A percentile compares a stretch with the other conserved stretches of the same genome.
Evolutionary conservation across 169 alveolate species (phyloP).

Genomic region (Babesia bigemina): DNA sequence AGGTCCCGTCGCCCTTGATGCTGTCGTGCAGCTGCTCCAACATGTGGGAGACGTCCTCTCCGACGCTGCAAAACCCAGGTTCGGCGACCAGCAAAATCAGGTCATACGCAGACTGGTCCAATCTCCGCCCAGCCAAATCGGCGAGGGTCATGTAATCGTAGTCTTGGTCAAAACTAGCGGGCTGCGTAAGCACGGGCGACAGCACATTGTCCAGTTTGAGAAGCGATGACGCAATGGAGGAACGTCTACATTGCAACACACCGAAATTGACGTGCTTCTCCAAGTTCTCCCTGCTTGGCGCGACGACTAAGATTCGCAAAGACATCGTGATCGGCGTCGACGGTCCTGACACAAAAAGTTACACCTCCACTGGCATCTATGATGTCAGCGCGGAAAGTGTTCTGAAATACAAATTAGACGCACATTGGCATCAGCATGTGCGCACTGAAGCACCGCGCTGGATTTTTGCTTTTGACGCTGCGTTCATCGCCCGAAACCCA

Average conservation of each 20-base stretch:
- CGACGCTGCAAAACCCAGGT: slow-evolving; percentile 13
- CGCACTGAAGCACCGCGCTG: too few relatives aligned
- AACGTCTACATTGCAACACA: not conserved
- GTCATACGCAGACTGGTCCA: slow-evolving; percentile 18
- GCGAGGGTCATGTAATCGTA: slow-evolving; percentile 7
- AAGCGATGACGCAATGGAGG: slow-evolving; percentile 22
- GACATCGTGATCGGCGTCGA: not conserved
- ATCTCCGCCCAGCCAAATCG: not conserved
- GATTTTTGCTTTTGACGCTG: too few relatives aligned
- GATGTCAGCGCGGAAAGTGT: not conserved
- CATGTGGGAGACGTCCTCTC: slow-evolving; percentile 36
- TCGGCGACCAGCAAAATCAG: slow-evolving; percentile 29
- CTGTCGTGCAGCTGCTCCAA: slow-evolving; percentile 44
- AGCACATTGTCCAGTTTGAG: slow-evolving; percentile 35
- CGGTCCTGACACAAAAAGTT: not conserved
- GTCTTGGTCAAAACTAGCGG: not conserved
- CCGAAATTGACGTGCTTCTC: slow-evolving; percentile 21
- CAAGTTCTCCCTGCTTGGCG: slow-evolving; percentile 8
- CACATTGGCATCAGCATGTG: too few relatives aligned
- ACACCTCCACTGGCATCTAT: not conserved
- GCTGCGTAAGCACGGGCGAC: slow-evolving; percentile 6
- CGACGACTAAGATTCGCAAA: slow-evolving; percentile 7
- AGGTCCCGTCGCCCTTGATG: slow-evolving; percentile 42
- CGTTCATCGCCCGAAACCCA: not conserved
- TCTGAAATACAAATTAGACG: too few relatives aligned